Conservation (phyloP, 306 rosid genomes). For the Inga leiocalycina region DNA sequence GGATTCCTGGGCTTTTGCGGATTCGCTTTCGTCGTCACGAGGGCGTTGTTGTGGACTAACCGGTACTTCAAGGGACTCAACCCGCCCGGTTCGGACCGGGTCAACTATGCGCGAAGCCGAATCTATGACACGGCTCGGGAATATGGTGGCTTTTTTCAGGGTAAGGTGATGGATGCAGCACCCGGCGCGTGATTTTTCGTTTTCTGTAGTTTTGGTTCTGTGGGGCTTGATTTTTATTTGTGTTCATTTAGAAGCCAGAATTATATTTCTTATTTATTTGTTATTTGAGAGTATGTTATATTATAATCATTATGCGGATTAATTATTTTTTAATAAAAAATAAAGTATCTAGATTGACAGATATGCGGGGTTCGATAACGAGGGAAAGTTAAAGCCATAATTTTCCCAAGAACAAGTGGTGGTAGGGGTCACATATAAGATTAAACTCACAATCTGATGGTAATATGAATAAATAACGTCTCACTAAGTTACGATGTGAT, state of each 20-base stretch:
- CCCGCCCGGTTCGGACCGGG: conserved; percentile 79
- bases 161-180: conserved; percentile 81
- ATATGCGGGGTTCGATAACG: no score
- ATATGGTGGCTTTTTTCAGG: conserved; percentile 82
- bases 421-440: no score
- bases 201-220: not conserved
- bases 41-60: conserved; percentile 62
- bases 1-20: conserved; percentile 56
- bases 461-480: no score
- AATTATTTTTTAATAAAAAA: no score
- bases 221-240: not conserved
- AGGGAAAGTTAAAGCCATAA: no score
- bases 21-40: conserved; percentile 38
- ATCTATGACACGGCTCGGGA: conserved; percentile 82
- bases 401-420: no score
- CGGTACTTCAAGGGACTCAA: conserved; percentile 70
- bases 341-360: no score
- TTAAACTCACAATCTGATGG: no score
- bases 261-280: not conserved
- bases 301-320: no score
- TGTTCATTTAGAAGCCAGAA: not conserved
- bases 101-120: conserved; percentile 74
- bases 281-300: not conserved
- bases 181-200: conserved; percentile 70
- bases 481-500: no score